A percentile compares a stretch with the other conserved stretches of the same genome.
These are phyloP conservation scores for Trichoderma sp. DNA, from an alignment of 2,329 filamentous ascomycete genomes.

Conservation along the genomic window DNA sequence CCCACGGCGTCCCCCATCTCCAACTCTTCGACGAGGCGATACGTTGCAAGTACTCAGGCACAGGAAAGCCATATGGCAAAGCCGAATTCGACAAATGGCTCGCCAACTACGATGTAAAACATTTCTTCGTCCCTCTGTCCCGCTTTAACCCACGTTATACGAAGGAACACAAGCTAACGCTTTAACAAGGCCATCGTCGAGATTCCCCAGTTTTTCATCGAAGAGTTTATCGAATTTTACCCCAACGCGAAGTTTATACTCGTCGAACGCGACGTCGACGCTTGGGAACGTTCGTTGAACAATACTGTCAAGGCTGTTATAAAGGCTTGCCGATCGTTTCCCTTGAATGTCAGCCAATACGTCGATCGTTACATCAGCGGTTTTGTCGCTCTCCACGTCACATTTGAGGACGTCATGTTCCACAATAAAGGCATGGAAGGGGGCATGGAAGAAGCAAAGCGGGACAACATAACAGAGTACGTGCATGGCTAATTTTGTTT, in stretches of 20 bases:
- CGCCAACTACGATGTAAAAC: slow-evolving; percentile 43
- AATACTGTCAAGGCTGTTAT: slow-evolving; percentile 35
- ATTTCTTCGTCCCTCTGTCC: slow-evolving; percentile 7
- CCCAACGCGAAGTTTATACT: slow-evolving; percentile 45
- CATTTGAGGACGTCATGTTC: slow-evolving; percentile 22
- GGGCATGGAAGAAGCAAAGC: slow-evolving; percentile 22
- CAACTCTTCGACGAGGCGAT: slow-evolving; percentile 40
- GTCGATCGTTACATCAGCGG: slow-evolving; percentile 33
- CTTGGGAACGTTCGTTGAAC: slow-evolving; percentile 37
- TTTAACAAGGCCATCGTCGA: slow-evolving; percentile 29
- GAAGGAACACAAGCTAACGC: slow-evolving; percentile 1
- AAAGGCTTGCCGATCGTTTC: slow-evolving; percentile 29
- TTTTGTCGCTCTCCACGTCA: slow-evolving; percentile 25
- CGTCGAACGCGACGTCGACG: slow-evolving; percentile 42
- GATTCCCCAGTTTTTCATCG: slow-evolving; percentile 37
- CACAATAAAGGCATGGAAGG: slow-evolving; percentile 15
- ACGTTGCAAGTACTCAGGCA: slow-evolving; percentile 36
- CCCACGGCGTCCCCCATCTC: slow-evolving; percentile 33
- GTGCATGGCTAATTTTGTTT: not conserved
- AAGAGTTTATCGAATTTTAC: slow-evolving; percentile 32
- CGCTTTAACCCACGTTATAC: not conserved
- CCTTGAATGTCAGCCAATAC: slow-evolving; percentile 35
- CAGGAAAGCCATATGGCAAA: slow-evolving; percentile 40
- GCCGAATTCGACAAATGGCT: slow-evolving; percentile 48
- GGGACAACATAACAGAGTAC: slow-evolving; percentile 12